Evolutionary conservation across 1,139 yeast species (phyloP), one percentile per base, ranked within the genome.

Genomic region (Zygosaccharomyces pseudobailii): DNA sequence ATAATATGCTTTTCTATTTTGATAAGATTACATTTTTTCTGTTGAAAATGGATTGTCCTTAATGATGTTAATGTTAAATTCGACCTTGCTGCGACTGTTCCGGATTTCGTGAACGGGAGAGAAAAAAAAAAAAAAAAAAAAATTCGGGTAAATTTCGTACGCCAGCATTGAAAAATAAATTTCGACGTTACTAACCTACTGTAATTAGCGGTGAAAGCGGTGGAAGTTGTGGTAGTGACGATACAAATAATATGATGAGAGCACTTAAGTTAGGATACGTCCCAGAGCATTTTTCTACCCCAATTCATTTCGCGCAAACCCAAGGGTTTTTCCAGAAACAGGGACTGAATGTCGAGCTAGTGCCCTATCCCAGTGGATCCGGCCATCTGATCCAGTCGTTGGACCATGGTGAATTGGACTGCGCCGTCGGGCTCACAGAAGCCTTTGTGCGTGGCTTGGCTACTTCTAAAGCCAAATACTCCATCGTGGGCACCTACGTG

Each of bases 211-310:
- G n/a, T 10, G 13, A 10, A 5, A 28, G n/a, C 32, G 5, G 13
- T 19, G 6, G 6, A 6, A 24, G 27, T 24, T 24, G 27, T 24
- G 27, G 8, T 6, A 28, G 22, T 23, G 24, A 6, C 19, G 2
- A n/a, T 30, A n/a, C 13, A 7, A 30, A 6, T n/a, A 23, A 8
- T 23, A 28, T 23, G 33, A 43, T 35, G 34, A 61, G 57, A 60
- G 48, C 54, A 3, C 60, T 79, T 36, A 79, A 71, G 62, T 85
- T 89, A 21, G 97, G 96, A 5, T 86, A 80, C 67, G 82, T 89
- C 43, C 96, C 96, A 2, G 97, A 89, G 66, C 97, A 89, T 64
- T 89, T 88, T 62, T 81, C 92, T 37, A 85, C 96, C 0, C 97
- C 97, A 2, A 71, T 89, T 54, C 80, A 82, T 55, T 79, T 87